Evolutionary conservation across 768 basidiomycete species (phyloP), one percentile per base, ranked within the genome.

Genomic region (Exsudoporus frostii): DNA sequence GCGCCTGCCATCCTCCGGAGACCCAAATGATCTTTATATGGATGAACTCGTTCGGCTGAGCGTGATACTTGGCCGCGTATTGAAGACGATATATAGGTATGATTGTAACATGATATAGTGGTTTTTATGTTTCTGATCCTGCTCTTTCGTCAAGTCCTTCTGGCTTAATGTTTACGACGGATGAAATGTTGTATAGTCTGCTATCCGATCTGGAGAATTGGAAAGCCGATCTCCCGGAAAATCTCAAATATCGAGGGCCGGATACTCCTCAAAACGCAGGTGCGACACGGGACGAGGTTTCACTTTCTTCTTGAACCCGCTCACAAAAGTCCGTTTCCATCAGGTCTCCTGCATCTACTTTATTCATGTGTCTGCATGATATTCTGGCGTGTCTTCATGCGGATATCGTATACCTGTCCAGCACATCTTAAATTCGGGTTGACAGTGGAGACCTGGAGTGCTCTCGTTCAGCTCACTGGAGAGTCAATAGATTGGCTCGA

Each of bases 331-430:
- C 20, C 13, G 13, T 45, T 41, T 50, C 29, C 17, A 27, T 20
- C 60, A 91, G 95, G 96, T 38, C 75, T 97, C 50, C 76, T 99
- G 22, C 94, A 97, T 70, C 71, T 98, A 48, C 77, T 92, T 37
- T 94, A 91, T 68, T 82, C 89, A 29, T 92, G 90, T 65, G 85
- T 98, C 40, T 87, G 85, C 60, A 97, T 98, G 85, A 90, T 98
- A 70, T 95, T 97, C 73, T 97, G 92, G 86, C 88, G 96, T 45
- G 93, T 97, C 30, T 98, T 98, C 76, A 95, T 98, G 92, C 84
- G 96, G 47, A 92, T 98, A 71, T 93, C 91, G 53, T 98, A 97
- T 73, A 80, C 85, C 19, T 90, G 91, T 65, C 94, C 96, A 9
- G 82, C 82, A 11, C 93, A 97, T 65, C 81, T 96, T 64, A 94